Evolutionary conservation across 495 filamentous ascomycete species (phyloP).

Genomic region (Platismatia glauca): DNA sequence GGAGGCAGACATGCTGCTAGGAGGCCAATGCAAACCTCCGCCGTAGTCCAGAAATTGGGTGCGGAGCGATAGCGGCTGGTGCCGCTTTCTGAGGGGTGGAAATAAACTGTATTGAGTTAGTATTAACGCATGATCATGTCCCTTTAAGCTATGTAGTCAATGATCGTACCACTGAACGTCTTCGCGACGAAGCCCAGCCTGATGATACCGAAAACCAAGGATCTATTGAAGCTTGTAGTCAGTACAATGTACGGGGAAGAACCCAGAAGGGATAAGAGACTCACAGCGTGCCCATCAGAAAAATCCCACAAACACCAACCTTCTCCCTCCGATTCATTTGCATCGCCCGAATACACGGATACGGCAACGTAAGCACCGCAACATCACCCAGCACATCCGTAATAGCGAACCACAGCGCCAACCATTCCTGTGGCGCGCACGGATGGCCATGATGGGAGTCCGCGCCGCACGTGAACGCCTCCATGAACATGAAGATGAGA

Average conservation of each 20-base stretch:
- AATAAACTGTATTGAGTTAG: background rate
- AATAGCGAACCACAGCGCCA: constrained; percentile 12
- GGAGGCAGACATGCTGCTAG: constrained; percentile 16
- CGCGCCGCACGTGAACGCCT: background rate
- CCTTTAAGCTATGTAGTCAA: background rate
- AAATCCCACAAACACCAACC: background rate
- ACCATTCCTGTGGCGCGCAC: background rate
- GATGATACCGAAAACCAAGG: constrained; percentile 4
- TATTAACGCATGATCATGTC: background rate
- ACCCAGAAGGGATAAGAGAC: background rate
- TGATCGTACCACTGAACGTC: background rate
- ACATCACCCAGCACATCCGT: constrained; percentile 14
- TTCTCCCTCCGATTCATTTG: constrained; percentile 6
- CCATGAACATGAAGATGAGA: constrained; percentile 1
- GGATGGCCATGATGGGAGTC: background rate
- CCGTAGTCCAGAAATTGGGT: constrained; percentile 14
- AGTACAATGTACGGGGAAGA: background rate
- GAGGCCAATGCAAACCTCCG: constrained; percentile 12
- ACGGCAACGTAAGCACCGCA: constrained; percentile 9
- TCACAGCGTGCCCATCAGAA: constrained; percentile 12
- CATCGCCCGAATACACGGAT: constrained; percentile 12
- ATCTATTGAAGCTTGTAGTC: background rate
- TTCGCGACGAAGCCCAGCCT: constrained; percentile 3
- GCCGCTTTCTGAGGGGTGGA: background rate
- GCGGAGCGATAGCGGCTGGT: background rate